Conservation (phyloP, 345 rosid genomes). For the Leavenworthia alabamica region DNA sequence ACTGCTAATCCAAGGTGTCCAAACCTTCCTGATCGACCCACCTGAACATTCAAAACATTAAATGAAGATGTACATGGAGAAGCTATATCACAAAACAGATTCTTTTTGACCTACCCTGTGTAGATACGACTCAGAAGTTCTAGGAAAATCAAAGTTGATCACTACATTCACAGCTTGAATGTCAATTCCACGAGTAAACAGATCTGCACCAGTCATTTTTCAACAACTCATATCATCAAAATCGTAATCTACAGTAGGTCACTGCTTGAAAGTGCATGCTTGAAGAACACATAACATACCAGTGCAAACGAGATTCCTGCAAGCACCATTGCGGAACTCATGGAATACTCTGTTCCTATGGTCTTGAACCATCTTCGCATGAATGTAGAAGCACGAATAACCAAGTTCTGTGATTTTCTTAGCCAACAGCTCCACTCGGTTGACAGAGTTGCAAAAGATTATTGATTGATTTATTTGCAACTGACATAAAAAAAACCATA, state of each 20-base stretch:
- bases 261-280: neutral
- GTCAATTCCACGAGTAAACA: constrained; percentile 97
- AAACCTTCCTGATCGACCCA: constrained; percentile 95
- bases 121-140: constrained; percentile 89
- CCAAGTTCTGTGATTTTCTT: constrained; percentile 99
- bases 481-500: no score
- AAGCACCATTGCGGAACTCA: constrained; percentile 98
- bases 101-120: constrained; percentile 66
- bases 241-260: no score
- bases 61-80: neutral
- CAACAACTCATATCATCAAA: no score
- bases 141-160: constrained; percentile 94
- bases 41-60: constrained; percentile 36
- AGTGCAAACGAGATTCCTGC: constrained; percentile 98
- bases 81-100: neutral
- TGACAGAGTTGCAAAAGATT: constrained; percentile 95
- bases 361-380: constrained; percentile 97
- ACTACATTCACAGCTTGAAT: constrained; percentile 99
- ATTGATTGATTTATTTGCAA: constrained; percentile 97
- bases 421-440: constrained; percentile 92
- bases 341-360: constrained; percentile 98
- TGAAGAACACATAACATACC: constrained; percentile 40
- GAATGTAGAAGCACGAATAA: constrained; percentile 94
- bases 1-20: constrained; percentile 99
- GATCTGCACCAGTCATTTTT: constrained; percentile 68